Base-by-base conservation (phyloP, 257 asterid species). In the Jacaranda mimosifolia region DNA sequence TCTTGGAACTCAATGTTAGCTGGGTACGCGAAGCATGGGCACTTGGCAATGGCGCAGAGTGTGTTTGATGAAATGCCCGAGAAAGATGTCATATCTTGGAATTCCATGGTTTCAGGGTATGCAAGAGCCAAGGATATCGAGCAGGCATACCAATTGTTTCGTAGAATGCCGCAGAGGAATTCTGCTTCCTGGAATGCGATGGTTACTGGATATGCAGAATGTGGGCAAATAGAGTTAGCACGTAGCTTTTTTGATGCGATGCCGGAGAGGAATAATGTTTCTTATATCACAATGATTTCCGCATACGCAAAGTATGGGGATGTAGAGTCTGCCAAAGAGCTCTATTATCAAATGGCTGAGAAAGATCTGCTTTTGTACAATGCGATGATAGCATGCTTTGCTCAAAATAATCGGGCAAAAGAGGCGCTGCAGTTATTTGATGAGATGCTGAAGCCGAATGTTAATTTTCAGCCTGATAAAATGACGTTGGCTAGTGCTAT, bases 301-400 rank as follows among this genome's bases (percentile, higher is more conserved):
- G 98, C 91, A 1, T 93, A 90, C 79, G 87, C 98, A 12, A 90
- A 79, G 66, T 56, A 60, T 32, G 98, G 97, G 52, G 73, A 87
- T 69, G 96, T 93, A 42, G 90, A 83, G 81, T 78, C 86, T n/a
- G 97, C 99, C 7, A 79, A 72, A 63, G 85, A 87, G 78, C 79
- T 95, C 49, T 91, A 81, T 73, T 79, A 77, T 70, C 80, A 80
- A 64, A 76, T 81, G 45, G 15, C 17, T 18, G 85, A 78, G 71
- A 94, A 87, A 74, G 91, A 85, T 55, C 82, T 49, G 70, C 74
- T 87, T 42, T 53, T 83, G 65, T 95, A 87, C 48, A 95, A 90
- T 53, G 91, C 99, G 40, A 95, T 93, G 97, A 88, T 93, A 51
- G 79, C 97, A 4, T 93, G 97, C 83, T 91, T 85, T 58, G 94